Evolutionary conservation across 2,329 filamentous ascomycete species (phyloP), one percentile per base, ranked within the genome.

Genomic region (Epicoccum nigrum): DNA sequence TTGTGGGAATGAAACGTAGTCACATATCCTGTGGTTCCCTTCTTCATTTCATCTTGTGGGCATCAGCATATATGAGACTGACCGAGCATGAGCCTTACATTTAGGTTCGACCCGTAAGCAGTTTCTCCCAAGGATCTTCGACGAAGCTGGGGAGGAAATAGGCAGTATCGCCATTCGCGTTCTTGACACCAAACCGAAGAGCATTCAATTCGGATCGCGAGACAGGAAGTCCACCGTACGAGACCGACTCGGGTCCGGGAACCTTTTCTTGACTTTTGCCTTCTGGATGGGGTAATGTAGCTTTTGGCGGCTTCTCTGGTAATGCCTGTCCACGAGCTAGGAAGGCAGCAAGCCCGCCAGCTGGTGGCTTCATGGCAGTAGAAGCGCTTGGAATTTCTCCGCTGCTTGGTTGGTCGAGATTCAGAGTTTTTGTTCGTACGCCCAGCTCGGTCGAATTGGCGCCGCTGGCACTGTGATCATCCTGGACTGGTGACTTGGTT

Each of bases 141-240:
- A 90, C 84, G 55, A 86, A 89, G 51, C 78, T 81, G 0, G 83
- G 81, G 51, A 89, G 82, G 69, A 90, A 92, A 69, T 89, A 90
- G 28, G 79, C 84, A 31, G 80, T 74, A 71, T 86, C 89, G 77
- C 87, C 89, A 1, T 72, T 74, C 51, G 75, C 72, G 55, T 79
- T 77, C 42, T 70, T 71, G 30, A 79, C 69, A 3, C 76, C 75
- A 23, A 65, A 60, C 11, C 69, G 61, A n/a, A 78, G 58, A 21
- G 70, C 69, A 40, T 74, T 64, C 17, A 77, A 54, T 32, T 72
- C 68, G 13, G 52, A 53, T 16, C 55, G 62, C 11, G 68, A 47
- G 13, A 72, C 60, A 1, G 62, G 4, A 11, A 58, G 55, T 5
- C 69, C 69, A 4, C 69, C 69, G 28, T 70, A 72, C 1, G 68